phyloP scores from a whole-genome alignment of 2,329 filamentous ascomycete genomes.

The Neonectria sp. region DNA sequence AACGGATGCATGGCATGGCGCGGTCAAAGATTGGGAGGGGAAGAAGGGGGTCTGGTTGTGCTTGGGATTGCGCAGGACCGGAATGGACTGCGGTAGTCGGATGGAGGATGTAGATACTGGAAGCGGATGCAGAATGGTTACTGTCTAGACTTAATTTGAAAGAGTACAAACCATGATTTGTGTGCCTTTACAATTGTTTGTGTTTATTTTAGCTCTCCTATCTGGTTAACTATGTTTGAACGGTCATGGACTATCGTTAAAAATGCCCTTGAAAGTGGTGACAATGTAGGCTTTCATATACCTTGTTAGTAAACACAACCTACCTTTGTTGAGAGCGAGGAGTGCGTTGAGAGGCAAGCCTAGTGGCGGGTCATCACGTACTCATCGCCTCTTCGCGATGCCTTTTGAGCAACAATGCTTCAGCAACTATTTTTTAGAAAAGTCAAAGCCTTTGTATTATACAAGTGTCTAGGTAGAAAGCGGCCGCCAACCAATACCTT shows the following conservation, averaged over 20 bases:
- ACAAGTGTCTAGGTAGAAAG: conserved; percentile 35
- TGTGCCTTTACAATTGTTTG: not conserved
- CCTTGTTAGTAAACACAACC: too few species aligned
- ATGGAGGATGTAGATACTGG: conserved; percentile 5
- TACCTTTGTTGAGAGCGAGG: not conserved
- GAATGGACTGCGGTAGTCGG: conserved; percentile 1
- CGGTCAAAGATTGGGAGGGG: conserved; percentile 9
- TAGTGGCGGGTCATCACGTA: not conserved
- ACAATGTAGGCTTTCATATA: not conserved
- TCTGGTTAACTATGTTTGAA: not conserved
- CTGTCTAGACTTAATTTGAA: conserved; percentile 29
- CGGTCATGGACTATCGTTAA: not conserved
- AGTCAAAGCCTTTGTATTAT: conserved; percentile 27
- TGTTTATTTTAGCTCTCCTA: not conserved
- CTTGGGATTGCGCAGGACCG: conserved; percentile 9
- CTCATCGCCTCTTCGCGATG: conserved; percentile 12
- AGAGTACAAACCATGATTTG: conserved; percentile 8
- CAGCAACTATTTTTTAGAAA: conserved; percentile 20
- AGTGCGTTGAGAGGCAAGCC: not conserved
- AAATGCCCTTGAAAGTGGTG: not conserved
- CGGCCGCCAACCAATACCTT: conserved; percentile 23
- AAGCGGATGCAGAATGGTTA: conserved; percentile 23
- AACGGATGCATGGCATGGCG: conserved; percentile 25
- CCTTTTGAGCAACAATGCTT: not conserved
- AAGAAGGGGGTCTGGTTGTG: conserved; percentile 10